phyloP scores from a whole-genome alignment of 805 yeast species.

The Diddensiella santjacobensis region DNA sequence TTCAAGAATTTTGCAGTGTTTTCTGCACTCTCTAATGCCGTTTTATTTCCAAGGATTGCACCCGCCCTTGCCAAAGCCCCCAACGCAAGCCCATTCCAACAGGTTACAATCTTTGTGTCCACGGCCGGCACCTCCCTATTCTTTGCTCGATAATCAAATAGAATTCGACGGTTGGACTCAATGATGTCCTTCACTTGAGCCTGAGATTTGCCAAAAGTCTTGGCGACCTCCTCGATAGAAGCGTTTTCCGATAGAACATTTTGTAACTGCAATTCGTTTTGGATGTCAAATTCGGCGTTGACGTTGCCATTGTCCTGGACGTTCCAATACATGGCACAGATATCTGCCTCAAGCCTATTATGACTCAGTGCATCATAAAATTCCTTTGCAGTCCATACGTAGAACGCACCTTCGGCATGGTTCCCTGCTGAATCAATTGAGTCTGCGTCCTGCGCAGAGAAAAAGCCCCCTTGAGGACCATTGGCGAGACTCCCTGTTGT shows the following conservation, averaged over 20 bases:
- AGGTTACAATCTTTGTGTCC: constrained; percentile 32
- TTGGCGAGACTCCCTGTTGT: constrained; percentile 24
- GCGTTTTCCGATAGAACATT: constrained; percentile 33
- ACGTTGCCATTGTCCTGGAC: constrained; percentile 37
- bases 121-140: constrained; percentile 31
- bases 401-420: constrained; percentile 34
- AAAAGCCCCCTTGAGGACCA: constrained; percentile 28
- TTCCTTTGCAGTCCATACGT: constrained; percentile 35
- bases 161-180: constrained; percentile 23
- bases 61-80: constrained; percentile 36
- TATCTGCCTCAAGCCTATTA: constrained; percentile 31
- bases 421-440: constrained; percentile 23
- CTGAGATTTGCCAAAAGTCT: constrained; percentile 31
- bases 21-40: constrained; percentile 27
- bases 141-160: constrained; percentile 24
- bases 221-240: constrained; percentile 29
- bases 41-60: constrained; percentile 16
- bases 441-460: constrained; percentile 36
- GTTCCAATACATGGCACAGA: constrained; percentile 35
- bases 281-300: constrained; percentile 31
- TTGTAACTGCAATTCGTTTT: constrained; percentile 29
- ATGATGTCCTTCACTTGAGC: constrained; percentile 25
- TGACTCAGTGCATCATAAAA: constrained; percentile 30
- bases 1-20: constrained; percentile 27
- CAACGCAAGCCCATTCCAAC: constrained; percentile 38